Percentiles rank a stretch among this genome's conserved stretches.
phyloP scores from a whole-genome alignment of 2,329 filamentous ascomycete species.

The Aspergillus caelatus region DNA sequence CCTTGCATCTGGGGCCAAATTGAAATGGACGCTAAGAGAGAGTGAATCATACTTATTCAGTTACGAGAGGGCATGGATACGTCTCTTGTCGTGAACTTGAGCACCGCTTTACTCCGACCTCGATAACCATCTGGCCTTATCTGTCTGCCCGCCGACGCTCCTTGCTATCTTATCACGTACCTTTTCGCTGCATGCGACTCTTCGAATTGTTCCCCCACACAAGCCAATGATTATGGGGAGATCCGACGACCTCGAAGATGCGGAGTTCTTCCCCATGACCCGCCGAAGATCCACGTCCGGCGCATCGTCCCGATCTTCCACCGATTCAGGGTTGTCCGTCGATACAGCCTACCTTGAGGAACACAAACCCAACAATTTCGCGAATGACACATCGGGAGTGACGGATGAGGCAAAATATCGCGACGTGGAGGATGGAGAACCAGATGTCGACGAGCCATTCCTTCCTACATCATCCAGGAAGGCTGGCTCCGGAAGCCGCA shows the following conservation, averaged over 20 bases:
- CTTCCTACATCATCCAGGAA: conserved; percentile 26
- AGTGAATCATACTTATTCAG: background rate
- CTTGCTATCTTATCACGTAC: background rate
- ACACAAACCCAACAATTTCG: conserved; percentile 22
- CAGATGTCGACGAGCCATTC: conserved; percentile 28
- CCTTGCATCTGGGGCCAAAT: background rate
- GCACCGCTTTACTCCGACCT: background rate
- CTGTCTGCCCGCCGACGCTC: background rate
- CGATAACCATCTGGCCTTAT: conserved; percentile 2
- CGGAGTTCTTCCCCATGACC: conserved; percentile 33
- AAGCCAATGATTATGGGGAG: conserved; percentile 29
- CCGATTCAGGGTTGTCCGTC: conserved; percentile 39
- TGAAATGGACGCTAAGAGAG: background rate
- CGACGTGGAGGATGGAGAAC: conserved; percentile 40
- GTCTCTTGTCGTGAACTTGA: background rate
- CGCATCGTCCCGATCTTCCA: conserved; percentile 30
- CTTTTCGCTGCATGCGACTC: background rate
- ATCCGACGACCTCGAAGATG: conserved; percentile 25
- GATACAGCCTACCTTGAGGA: conserved; percentile 35
- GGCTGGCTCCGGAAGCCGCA: conserved; percentile 29
- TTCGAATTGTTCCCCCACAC: conserved; percentile 8
- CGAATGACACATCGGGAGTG: conserved; percentile 9
- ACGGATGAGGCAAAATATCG: conserved; percentile 31
- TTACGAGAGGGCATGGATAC: background rate
- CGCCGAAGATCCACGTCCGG: conserved; percentile 28